Percentiles rank a stretch among this genome's conserved stretches.
Evolutionary conservation across 2,329 filamentous ascomycete genomes (phyloP).

Genomic region (Exserohilum rostratum): DNA sequence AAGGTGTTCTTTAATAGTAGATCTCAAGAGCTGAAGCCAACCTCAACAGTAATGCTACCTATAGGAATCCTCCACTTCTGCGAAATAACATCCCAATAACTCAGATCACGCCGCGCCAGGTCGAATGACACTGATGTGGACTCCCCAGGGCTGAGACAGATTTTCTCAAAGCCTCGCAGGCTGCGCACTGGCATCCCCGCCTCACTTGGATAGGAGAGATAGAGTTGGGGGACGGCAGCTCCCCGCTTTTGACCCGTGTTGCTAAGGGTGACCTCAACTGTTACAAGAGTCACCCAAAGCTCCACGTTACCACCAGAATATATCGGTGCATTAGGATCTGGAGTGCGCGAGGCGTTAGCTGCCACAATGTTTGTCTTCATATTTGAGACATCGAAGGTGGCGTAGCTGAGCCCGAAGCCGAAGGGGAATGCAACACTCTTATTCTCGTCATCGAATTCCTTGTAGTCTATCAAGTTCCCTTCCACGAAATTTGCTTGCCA

Average conservation of each 20-base stretch:
- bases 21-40: slow-evolving; percentile 38
- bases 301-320: slow-evolving; percentile 60
- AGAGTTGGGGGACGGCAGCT: slow-evolving; percentile 62
- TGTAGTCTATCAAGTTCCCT: slow-evolving; percentile 61
- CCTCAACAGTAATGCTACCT: slow-evolving; percentile 23
- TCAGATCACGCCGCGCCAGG: slow-evolving; percentile 57
- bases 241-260: slow-evolving; percentile 60
- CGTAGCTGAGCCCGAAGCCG: slow-evolving; percentile 48
- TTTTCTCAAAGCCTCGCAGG: slow-evolving; percentile 57
- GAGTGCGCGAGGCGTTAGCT: slow-evolving; percentile 25
- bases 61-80: slow-evolving; percentile 52
- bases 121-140: slow-evolving; percentile 52
- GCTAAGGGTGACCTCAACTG: slow-evolving; percentile 54
- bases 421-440: slow-evolving; percentile 42
- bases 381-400: slow-evolving; percentile 39
- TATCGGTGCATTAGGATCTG: slow-evolving; percentile 23
- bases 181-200: slow-evolving; percentile 46
- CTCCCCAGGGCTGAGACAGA: slow-evolving; percentile 52
- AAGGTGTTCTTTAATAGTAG: slow-evolving; percentile 21
- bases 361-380: too few species aligned
- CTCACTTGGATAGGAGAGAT: slow-evolving; percentile 55
- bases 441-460: slow-evolving; percentile 54
- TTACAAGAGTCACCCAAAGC: slow-evolving; percentile 60
- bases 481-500: slow-evolving; percentile 60
- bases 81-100: slow-evolving; percentile 56